Evolutionary conservation across 176 grass and related monocot species (phyloP).

Genomic region (Eremochloa ophiuroides): DNA sequence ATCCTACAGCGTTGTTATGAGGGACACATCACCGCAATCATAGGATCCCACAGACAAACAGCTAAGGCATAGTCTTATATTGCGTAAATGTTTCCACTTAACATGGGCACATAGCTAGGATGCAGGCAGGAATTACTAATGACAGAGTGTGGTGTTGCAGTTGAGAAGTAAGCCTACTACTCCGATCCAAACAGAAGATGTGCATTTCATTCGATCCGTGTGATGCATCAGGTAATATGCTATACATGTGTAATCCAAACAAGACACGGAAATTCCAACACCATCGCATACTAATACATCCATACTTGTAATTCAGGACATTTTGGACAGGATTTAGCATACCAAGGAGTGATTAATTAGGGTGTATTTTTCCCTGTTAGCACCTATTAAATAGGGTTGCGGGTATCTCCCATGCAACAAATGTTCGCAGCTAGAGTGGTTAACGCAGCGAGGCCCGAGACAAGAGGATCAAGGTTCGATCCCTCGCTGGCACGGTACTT

Average conservation of each 20-base stretch:
- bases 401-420: too few relatives aligned
- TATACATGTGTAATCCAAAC: conserved; percentile 4
- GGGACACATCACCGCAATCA: background rate
- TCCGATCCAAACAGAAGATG: background rate
- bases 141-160: background rate
- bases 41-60: background rate
- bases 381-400: too few relatives aligned
- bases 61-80: background rate
- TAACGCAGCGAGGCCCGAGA: too few relatives aligned
- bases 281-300: background rate
- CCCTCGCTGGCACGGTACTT: too few relatives aligned
- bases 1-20: background rate
- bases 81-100: background rate
- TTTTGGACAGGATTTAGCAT: too few relatives aligned
- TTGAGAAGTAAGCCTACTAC: background rate
- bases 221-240: conserved; percentile 9
- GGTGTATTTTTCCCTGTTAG: too few relatives aligned
- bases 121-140: background rate
- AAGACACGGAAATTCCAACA: background rate
- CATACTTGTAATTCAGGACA: too few relatives aligned
- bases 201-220: background rate
- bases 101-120: background rate
- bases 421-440: too few relatives aligned
- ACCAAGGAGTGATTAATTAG: too few relatives aligned
- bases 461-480: too few relatives aligned